Evolutionary conservation across 2,329 filamentous ascomycete species (phyloP).

Genomic region (Xylariaceae sp.): DNA sequence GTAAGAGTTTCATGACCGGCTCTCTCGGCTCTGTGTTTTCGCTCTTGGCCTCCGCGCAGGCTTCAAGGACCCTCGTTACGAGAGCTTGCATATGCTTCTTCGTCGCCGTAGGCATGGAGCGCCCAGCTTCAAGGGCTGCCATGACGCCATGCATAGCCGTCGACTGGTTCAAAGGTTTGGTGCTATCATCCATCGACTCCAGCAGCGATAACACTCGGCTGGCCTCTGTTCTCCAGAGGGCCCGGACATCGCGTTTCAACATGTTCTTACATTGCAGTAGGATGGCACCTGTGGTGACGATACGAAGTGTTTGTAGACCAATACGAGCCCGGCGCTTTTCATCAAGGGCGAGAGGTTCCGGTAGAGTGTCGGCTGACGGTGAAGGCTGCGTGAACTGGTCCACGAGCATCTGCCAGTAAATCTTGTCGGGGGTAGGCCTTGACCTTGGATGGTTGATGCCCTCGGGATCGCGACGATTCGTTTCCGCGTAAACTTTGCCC

Average conservation of each 20-base stretch:
- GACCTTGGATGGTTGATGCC: slow-evolving; percentile 56
- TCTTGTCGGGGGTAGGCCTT: slow-evolving; percentile 60
- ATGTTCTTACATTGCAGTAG: slow-evolving; percentile 77
- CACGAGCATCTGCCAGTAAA: slow-evolving; percentile 70
- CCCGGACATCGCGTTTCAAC: slow-evolving; percentile 72
- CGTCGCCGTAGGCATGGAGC: slow-evolving; percentile 59
- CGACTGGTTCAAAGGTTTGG: slow-evolving; percentile 40
- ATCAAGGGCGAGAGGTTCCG: slow-evolving; percentile 71
- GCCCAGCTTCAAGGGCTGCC: slow-evolving; percentile 56
- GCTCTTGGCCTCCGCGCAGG: slow-evolving; percentile 42
- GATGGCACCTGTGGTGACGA: slow-evolving; percentile 69
- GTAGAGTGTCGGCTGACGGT: slow-evolving; percentile 50
- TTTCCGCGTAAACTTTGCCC: slow-evolving; percentile 59
- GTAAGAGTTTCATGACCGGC: slow-evolving; percentile 59
- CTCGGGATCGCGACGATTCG: slow-evolving; percentile 63
- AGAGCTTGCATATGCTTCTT: slow-evolving; percentile 54
- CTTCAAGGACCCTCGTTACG: slow-evolving; percentile 51
- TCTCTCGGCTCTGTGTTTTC: slow-evolving; percentile 43
- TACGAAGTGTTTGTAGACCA: slow-evolving; percentile 53
- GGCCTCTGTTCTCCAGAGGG: slow-evolving; percentile 71
- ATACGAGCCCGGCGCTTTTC: slow-evolving; percentile 54
- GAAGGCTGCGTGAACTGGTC: slow-evolving; percentile 67
- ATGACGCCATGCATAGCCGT: slow-evolving; percentile 55
- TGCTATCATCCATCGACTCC: slow-evolving; percentile 45
- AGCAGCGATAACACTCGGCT: slow-evolving; percentile 64